Evolutionary conservation across 169 alveolate species (phyloP), one percentile per base, ranked within the genome.

Genomic region (Eimeria acervulina): DNA sequence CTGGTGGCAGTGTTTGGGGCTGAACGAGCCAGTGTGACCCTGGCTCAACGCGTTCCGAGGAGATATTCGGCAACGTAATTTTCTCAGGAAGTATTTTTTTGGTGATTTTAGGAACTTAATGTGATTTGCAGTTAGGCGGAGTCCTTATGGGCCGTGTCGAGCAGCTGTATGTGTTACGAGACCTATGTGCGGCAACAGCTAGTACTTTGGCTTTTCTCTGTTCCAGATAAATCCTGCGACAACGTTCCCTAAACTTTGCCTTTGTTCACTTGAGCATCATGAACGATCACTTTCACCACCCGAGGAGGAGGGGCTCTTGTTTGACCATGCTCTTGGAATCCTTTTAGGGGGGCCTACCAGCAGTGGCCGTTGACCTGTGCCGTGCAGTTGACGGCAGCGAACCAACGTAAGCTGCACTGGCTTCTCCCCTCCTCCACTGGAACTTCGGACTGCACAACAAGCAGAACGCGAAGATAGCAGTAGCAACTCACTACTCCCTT

Each of bases 1-100:
- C 51, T 72, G 31, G 52, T 72, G 78, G 78, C 42, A 68, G 40
- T 31, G 83, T 72, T 72, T 36, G 83, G 83, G 83, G 83, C 83
- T 72, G 83, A 51, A 72, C 10, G 80, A 33, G n/a, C 31, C 83
- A 47, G 8, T 2, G 52, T 21, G 83, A 51, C 31, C 51, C 17
- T 31, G 36, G 28, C 83, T 36, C 51, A 72, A 19, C 47, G 83
- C 47, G 83, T 51, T 72, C 12, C n/a, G 21, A 36, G 28, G 12
- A 72, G 52, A 72, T 36, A 31, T 36, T 72, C 28, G 5, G 33
- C 28, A 72, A 21, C 17, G 51, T 72, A 72, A 33, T 36, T 72
- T 21, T 36, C 28, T 51, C 1, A 2, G 78, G 6, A 72, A 36
- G 31, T 36, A 12, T 19, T 8, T 38, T 36, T 33, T 33, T 72